Evolutionary conservation across 495 filamentous ascomycete genomes (phyloP).

Genomic region (Parathielavia appendiculata): DNA sequence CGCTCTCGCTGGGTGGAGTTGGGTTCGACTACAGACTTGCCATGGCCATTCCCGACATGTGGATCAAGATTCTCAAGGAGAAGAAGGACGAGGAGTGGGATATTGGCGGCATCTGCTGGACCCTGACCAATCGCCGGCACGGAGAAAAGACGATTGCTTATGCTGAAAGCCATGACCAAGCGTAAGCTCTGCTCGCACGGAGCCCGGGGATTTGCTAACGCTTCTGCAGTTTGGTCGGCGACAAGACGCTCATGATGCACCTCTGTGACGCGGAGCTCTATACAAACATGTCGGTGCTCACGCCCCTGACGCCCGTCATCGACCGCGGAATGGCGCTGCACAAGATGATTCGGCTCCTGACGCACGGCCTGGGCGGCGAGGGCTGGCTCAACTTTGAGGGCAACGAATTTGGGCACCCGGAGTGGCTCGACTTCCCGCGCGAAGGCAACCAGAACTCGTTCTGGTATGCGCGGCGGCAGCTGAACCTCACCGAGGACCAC

Average conservation of each 20-base stretch:
- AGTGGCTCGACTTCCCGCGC: conserved; percentile 98
- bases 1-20: conserved; percentile 78
- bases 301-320: conserved; percentile 81
- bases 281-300: conserved; percentile 89
- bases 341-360: conserved; percentile 95
- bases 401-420: conserved; percentile 97
- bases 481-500: conserved; percentile 83
- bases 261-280: conserved; percentile 97
- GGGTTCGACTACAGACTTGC: conserved; percentile 97
- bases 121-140: conserved; percentile 84
- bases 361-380: conserved; percentile 91
- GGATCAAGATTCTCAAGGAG: conserved; percentile 97
- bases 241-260: conserved; percentile 96
- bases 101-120: conserved; percentile 75
- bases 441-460: conserved; percentile 92
- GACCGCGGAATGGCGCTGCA: conserved; percentile 86
- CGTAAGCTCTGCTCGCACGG: conserved; percentile 54
- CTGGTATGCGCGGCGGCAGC: conserved; percentile 93
- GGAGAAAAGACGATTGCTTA: conserved; percentile 99
- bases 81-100: conserved; percentile 90
- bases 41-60: conserved; percentile 98
- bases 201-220: conserved; percentile 30
- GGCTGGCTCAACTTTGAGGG: conserved; percentile 98
- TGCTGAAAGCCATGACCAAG: conserved; percentile 95
- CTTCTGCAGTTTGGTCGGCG: conserved; percentile 73